These are phyloP conservation scores for Exophiala phaeomuriformis DNA, from an alignment of 2,329 filamentous ascomycete genomes.

Conservation along the genomic window DNA sequence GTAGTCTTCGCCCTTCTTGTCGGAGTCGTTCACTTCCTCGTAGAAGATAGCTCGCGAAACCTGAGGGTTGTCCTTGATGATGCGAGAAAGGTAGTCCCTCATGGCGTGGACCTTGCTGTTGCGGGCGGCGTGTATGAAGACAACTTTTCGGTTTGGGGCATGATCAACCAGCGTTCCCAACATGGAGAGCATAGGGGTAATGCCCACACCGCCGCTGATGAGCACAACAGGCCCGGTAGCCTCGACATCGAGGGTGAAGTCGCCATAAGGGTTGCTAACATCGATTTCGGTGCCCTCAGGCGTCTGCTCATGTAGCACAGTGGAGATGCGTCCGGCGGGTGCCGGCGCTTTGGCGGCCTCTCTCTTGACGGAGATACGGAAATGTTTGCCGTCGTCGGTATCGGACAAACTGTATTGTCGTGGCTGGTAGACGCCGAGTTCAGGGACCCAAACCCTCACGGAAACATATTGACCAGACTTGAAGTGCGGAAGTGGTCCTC, in stretches of 20 bases:
- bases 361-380: constrained; percentile 65
- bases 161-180: constrained; percentile 41
- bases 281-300: constrained; percentile 56
- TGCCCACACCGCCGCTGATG: constrained; percentile 55
- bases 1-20: constrained; percentile 51
- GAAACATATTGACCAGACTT: constrained; percentile 67
- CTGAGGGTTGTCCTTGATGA: constrained; percentile 18
- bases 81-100: constrained; percentile 20
- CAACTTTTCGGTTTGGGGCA: constrained; percentile 14
- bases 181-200: constrained; percentile 55
- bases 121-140: constrained; percentile 25
- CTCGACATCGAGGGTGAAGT: constrained; percentile 49
- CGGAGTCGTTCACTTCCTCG: constrained; percentile 30
- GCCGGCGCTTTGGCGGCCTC: constrained; percentile 50
- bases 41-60: constrained; percentile 13
- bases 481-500: constrained; percentile 54
- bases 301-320: constrained; percentile 58
- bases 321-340: constrained; percentile 60
- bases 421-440: constrained; percentile 56
- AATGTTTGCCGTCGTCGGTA: constrained; percentile 39
- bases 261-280: constrained; percentile 59
- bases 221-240: constrained; percentile 48
- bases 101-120: constrained; percentile 23
- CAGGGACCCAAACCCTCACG: constrained; percentile 51
- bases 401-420: constrained; percentile 69